Percentiles rank a stretch among this genome's conserved stretches.
Evolutionary conservation across 1,284 basidiomycete genomes (phyloP).

Genomic region (Ceratobasidium sp.): DNA sequence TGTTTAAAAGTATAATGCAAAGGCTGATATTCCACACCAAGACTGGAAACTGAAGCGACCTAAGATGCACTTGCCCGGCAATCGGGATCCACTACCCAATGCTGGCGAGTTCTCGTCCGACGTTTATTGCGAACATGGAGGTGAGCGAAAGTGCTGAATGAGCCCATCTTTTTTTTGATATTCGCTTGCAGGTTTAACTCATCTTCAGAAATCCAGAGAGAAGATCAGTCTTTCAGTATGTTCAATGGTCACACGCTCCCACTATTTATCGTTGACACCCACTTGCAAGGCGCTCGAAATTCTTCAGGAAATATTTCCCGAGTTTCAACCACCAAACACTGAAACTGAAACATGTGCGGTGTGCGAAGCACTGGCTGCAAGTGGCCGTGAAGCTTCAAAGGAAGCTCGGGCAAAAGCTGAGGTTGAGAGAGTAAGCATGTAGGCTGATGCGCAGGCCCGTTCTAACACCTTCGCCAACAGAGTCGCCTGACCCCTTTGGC

Average conservation of each 20-base stretch:
- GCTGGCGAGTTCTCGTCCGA: conserved; percentile 21
- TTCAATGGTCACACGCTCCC: neutral
- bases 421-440: conserved; percentile 19
- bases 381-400: conserved; percentile 18
- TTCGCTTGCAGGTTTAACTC: neutral
- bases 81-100: conserved; percentile 43
- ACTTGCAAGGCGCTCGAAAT: conserved; percentile 11
- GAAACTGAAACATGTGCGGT: conserved; percentile 18
- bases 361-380: conserved; percentile 31
- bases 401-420: conserved; percentile 28
- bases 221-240: conserved; percentile 24
- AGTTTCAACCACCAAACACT: conserved; percentile 16
- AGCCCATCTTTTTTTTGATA: neutral
- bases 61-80: conserved; percentile 40
- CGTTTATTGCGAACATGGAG: conserved; percentile 43
- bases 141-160: neutral
- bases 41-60: conserved; percentile 42
- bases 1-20: neutral
- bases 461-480: conserved; percentile 2
- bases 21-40: neutral
- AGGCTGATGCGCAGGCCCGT: neutral
- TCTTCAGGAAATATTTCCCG: conserved; percentile 31
- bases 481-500: neutral
- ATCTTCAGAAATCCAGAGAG: conserved; percentile 24
- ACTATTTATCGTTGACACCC: neutral